These are phyloP conservation scores for Durusdinium trenchii DNA, from an alignment of 73 alveolate species.

Conservation along the genomic window DNA sequence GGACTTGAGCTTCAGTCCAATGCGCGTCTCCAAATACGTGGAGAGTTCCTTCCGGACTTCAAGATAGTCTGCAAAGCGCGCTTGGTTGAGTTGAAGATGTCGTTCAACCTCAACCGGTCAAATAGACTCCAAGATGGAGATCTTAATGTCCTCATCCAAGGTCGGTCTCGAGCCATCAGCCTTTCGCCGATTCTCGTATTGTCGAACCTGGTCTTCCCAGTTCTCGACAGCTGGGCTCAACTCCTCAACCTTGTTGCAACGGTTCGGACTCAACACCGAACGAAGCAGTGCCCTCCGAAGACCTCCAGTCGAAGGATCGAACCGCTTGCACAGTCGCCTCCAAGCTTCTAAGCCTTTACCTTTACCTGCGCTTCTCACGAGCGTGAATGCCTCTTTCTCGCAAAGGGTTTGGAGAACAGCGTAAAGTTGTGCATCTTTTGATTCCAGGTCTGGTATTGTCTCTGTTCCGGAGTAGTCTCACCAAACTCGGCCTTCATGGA, in stretches of 20 bases:
- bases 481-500: background rate
- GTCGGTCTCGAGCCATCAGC: background rate
- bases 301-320: constrained; percentile 18
- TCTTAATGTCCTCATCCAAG: background rate
- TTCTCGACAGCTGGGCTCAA: background rate
- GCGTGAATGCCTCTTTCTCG: constrained; percentile 40
- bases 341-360: constrained; percentile 40
- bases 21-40: background rate
- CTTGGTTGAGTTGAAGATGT: background rate
- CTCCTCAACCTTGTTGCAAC: background rate
- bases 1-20: background rate
- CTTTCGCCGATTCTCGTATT: background rate
- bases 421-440: background rate
- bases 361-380: constrained; percentile 22
- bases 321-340: constrained; percentile 9
- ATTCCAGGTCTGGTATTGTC: background rate
- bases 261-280: background rate
- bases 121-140: background rate
- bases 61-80: background rate
- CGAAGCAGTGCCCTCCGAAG: constrained; percentile 22
- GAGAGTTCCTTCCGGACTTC: constrained; percentile 13
- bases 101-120: constrained; percentile 14
- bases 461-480: background rate
- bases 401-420: constrained; percentile 40
- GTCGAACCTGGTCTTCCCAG: constrained; percentile 10